A percentile compares a stretch with the other conserved stretches of the same genome.
These are phyloP conservation scores for Chlorella sp. DNA, from an alignment of 139 green algal genomes.

Conservation along the genomic window DNA sequence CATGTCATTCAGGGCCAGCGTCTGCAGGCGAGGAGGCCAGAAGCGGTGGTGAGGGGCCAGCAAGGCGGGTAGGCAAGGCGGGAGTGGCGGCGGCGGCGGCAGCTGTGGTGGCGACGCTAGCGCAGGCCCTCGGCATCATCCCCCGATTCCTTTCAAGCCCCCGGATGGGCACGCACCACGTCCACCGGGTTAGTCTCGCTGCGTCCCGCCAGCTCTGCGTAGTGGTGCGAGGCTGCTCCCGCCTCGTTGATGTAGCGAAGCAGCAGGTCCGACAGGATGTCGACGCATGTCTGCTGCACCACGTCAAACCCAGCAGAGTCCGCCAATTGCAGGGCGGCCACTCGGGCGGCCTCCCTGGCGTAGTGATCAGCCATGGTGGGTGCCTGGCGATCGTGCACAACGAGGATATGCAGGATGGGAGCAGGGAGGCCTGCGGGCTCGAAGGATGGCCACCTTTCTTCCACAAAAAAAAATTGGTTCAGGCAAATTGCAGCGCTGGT, in stretches of 20 bases:
- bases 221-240: constrained; percentile 61
- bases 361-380: constrained; percentile 77
- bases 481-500: not conserved
- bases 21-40: constrained; percentile 35
- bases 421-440: not conserved
- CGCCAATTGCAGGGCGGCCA: constrained; percentile 70
- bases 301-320: constrained; percentile 75
- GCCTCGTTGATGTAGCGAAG: constrained; percentile 81
- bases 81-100: not conserved
- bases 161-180: constrained; percentile 42
- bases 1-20: constrained; percentile 81
- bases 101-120: not conserved
- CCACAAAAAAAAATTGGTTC: not conserved
- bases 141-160: not conserved
- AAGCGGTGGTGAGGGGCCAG: not conserved
- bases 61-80: not conserved
- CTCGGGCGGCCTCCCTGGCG: constrained; percentile 59
- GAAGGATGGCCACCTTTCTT: not conserved
- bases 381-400: not conserved
- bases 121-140: not conserved
- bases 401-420: not conserved
- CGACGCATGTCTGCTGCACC: constrained; percentile 75
- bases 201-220: constrained; percentile 80
- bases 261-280: constrained; percentile 84
- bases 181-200: constrained; percentile 78